Conservation (phyloP, 768 basidiomycete species). For the Cytidiella melzeri region DNA sequence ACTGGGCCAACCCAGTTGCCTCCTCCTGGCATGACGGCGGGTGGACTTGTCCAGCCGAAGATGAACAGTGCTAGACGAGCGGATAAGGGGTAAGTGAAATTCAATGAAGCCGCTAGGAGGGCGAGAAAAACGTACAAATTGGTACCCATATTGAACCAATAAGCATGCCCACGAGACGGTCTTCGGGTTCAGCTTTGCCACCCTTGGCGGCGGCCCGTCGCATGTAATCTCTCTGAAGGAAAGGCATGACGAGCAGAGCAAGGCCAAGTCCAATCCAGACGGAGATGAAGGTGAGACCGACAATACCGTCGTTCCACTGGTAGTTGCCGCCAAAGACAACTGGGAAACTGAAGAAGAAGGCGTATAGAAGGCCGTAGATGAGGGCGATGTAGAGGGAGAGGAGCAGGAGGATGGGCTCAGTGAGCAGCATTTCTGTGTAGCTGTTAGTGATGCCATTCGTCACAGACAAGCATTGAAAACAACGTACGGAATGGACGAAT, state of each 20-base stretch:
- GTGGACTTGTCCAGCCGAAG: conserved; percentile 36
- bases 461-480: too few relatives aligned
- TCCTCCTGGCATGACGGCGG: conserved; percentile 27
- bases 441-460: too few relatives aligned
- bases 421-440: conserved; percentile 33
- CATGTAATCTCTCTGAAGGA: conserved; percentile 29
- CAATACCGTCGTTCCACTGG: conserved; percentile 30
- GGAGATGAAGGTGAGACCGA: conserved; percentile 35
- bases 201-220: conserved; percentile 27
- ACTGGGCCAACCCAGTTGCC: conserved; percentile 34
- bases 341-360: conserved; percentile 29
- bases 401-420: conserved; percentile 41
- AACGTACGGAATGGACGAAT: conserved; percentile 33
- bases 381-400: conserved; percentile 40
- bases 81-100: too few relatives aligned
- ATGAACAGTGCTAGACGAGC: conserved; percentile 34
- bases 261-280: conserved; percentile 33
- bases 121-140: conserved; percentile 17
- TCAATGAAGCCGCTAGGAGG: too few relatives aligned
- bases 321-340: conserved; percentile 34
- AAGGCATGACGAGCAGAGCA: conserved; percentile 31
- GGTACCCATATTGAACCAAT: conserved; percentile 31
- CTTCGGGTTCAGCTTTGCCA: conserved; percentile 37
- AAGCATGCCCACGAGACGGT: conserved; percentile 34
- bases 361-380: conserved; percentile 37